These are phyloP conservation scores for Pleurotus ostreatus DNA, from an alignment of 768 basidiomycete species.

Conservation along the genomic window DNA sequence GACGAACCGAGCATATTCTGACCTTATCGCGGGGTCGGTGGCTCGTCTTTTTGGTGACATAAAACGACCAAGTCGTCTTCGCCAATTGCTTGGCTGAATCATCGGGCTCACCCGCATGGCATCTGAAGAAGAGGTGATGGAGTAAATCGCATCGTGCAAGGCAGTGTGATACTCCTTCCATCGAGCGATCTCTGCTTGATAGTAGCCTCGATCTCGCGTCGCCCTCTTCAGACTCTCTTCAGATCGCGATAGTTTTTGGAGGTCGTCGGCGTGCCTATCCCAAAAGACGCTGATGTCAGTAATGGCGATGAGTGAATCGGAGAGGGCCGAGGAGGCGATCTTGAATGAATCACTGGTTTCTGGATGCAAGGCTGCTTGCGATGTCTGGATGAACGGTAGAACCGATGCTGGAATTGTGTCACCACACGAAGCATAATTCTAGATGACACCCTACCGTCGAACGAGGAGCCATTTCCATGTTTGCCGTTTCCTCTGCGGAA, in stretches of 20 bases:
- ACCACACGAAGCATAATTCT: neutral
- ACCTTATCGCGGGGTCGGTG: neutral
- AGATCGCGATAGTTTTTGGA: neutral
- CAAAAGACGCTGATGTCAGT: neutral
- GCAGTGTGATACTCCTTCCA: neutral
- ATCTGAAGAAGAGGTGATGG: slow-evolving; percentile 1
- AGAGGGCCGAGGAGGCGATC: neutral
- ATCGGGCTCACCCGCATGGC: neutral
- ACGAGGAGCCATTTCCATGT: neutral
- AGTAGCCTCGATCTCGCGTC: neutral
- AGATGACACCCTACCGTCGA: neutral
- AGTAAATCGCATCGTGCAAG: neutral
- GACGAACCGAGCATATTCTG: neutral
- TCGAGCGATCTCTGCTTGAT: neutral
- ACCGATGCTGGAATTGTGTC: neutral
- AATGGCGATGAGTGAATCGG: neutral
- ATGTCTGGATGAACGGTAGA: neutral
- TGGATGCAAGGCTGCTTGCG: neutral
- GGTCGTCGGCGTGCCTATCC: neutral
- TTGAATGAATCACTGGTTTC: neutral
- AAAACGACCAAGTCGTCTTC: neutral
- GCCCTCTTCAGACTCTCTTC: neutral
- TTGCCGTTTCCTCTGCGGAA: neutral
- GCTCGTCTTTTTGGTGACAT: neutral
- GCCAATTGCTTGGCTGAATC: neutral